Evolutionary conservation across 352 stramenopile species (phyloP), one percentile per base, ranked within the genome.

Genomic region (Phytophthora cryptogea): DNA sequence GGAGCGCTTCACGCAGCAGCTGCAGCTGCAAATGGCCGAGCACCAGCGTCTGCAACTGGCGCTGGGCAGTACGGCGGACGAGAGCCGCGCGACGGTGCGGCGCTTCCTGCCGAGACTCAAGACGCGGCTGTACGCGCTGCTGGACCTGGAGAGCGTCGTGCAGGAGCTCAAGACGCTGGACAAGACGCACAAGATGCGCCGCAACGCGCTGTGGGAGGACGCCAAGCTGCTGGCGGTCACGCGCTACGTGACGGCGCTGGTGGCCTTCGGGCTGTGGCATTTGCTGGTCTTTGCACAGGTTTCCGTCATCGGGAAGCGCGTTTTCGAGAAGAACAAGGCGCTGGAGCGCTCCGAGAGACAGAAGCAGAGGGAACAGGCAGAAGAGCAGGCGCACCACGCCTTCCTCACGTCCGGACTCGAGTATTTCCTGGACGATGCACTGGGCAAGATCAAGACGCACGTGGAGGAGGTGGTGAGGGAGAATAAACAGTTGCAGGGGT

Each of bases 251-350:
- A 90, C 80, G 53, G 76, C 74, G 32, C 75, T 93, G 8, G 60
- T 91, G 37, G 80, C 79, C n/a, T 88, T 91, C 43, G 82, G 73
- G 39, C 54, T 91, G 37, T 91, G 81, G 84, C 84, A 93, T 55
- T 35, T 93, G 56, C 78, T 93, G 14, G 82, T 93, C 36, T 93
- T 92, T 47, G 76, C 82, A 39, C 84, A 93, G 48, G 68, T 93
- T 17, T 74, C 79, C 30, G 80, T 91, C 59, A 88, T 93, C 44
- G 84, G 81, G 26, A 90, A 90, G 65, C 68, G 81, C 43, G 76
- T 88, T 33, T 92, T 91, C 26, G 80, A 91, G 54, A 88, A 84
- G 54, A 81, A 59, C 65, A 67, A 74, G 32, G 39, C 20, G 3
- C 23, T 11, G 64, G 54, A 44, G 14, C 52, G 49, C 6, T 62